Evolutionary conservation across 768 basidiomycete genomes (phyloP), one percentile per base, ranked within the genome.

Genomic region (Hortiboletus campestris): DNA sequence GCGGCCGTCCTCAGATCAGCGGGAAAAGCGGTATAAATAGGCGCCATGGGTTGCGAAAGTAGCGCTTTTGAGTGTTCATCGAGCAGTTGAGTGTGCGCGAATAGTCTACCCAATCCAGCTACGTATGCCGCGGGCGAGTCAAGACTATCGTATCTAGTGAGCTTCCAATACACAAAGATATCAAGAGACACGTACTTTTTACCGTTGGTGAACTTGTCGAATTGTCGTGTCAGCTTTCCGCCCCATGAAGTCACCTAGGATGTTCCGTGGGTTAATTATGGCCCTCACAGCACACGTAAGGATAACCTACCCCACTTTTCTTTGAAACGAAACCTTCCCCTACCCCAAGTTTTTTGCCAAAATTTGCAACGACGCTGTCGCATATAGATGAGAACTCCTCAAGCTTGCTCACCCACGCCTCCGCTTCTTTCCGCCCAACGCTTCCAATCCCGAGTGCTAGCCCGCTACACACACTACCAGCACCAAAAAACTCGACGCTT

Each of bases 91-190:
- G 82, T 83, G 60, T 85, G 82, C 31, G 73, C 71, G 66, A 94
- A 94, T 32, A 96, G 80, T 66, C 78, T 83, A 54, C 82, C 80
- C 47, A 96, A 78, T 40, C 84, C 88, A 58, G 85, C 78, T 49
- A 93, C 89, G 66, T 96, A 95, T 4, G 82, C 80, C 2, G 88
- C 85, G 10, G 94, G 93, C 17, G 94, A 94, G 70, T 96, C 93
- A 47, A 94, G 81, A 67, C 92, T 95, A 64, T 48, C 57, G 28
- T 42, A 58, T 56, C 50, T 35, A 22, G 35, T 60, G 32, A 62
- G 53, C 44, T n/a, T 69, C 58, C 36, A 22, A 41, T 38, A 41
- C 25, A 39, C 50, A 59, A 22, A 57, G 47, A 45, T 34, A 46
- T 46, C 36, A 28, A 46, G 44, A 51, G 34, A 45, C 46, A 72